Evolutionary conservation across 2,329 filamentous ascomycete genomes (phyloP).

Genomic region (Ilyonectria destructans): DNA sequence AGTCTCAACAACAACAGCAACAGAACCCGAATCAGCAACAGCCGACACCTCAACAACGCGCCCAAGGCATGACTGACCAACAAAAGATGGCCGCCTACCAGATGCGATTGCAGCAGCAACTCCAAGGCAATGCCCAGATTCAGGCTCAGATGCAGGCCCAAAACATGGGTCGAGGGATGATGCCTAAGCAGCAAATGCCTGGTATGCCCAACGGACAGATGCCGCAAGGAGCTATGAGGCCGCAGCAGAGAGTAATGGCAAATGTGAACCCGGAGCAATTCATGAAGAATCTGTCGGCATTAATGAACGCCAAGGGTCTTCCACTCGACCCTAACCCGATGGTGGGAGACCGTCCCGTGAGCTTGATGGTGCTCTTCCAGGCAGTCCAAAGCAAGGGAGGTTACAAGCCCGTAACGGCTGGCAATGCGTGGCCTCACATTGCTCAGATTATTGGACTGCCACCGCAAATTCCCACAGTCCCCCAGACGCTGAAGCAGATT

Average conservation of each 20-base stretch:
- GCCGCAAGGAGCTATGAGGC: slow-evolving; percentile 65
- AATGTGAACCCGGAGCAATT: slow-evolving; percentile 77
- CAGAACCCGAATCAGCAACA: slow-evolving; percentile 43
- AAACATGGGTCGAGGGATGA: slow-evolving; percentile 65
- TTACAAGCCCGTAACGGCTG: slow-evolving; percentile 79
- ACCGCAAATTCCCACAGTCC: slow-evolving; percentile 76
- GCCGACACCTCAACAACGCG: slow-evolving; percentile 57
- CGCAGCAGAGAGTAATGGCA: slow-evolving; percentile 63
- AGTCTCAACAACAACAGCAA: slow-evolving; percentile 52
- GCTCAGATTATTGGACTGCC: slow-evolving; percentile 77
- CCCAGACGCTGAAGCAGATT: slow-evolving; percentile 78
- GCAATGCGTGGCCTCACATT: slow-evolving; percentile 82
- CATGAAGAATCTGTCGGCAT: slow-evolving; percentile 82
- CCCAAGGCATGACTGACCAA: slow-evolving; percentile 70
- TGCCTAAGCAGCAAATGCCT: slow-evolving; percentile 67
- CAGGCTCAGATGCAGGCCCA: slow-evolving; percentile 68
- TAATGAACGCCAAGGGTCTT: slow-evolving; percentile 82
- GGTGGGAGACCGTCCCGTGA: slow-evolving; percentile 81
- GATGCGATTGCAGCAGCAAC: slow-evolving; percentile 86
- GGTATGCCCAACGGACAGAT: slow-evolving; percentile 71
- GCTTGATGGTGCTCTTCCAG: slow-evolving; percentile 84
- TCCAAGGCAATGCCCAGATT: slow-evolving; percentile 71
- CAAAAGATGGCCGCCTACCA: slow-evolving; percentile 85
- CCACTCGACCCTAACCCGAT: slow-evolving; percentile 83
- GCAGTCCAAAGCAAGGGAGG: slow-evolving; percentile 83